Evolutionary conservation across 345 rosid genomes (phyloP).

Genomic region (Passiflora organensis): DNA sequence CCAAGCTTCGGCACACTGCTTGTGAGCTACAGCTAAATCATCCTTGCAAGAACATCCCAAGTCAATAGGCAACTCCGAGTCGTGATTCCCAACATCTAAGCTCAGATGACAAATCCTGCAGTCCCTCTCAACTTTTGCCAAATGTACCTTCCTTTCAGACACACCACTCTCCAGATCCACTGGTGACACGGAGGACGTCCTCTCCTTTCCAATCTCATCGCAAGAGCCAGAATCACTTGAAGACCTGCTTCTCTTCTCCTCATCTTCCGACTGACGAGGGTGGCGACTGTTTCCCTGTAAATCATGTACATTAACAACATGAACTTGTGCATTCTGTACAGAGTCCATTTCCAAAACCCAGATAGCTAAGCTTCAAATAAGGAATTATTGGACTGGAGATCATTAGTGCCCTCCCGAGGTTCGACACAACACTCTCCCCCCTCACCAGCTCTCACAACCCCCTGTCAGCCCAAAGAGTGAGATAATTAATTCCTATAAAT

Average conservation of each 20-base stretch:
- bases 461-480: background rate
- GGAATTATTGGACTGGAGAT: constrained; percentile 12
- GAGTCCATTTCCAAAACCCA: constrained; percentile 44
- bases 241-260: constrained; percentile 18
- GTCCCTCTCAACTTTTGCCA: constrained; percentile 21
- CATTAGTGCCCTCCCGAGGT: constrained; percentile 33
- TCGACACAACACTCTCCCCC: background rate
- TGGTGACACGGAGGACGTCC: constrained; percentile 16
- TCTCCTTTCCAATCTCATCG: constrained; percentile 22
- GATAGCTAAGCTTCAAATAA: constrained; percentile 50
- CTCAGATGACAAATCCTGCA: constrained; percentile 33
- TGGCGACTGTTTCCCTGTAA: constrained; percentile 2
- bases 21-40: constrained; percentile 32
- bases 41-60: constrained; percentile 31
- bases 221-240: constrained; percentile 22
- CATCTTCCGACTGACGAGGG: constrained; percentile 14
- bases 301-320: constrained; percentile 14
- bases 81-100: constrained; percentile 19
- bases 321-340: constrained; percentile 28
- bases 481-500: constrained; percentile 1
- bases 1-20: constrained; percentile 33
- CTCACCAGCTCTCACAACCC: background rate
- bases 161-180: constrained; percentile 25
- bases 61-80: constrained; percentile 23
- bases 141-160: constrained; percentile 27